Base-by-base conservation (phyloP, 2,329 filamentous ascomycete species). In the Pseudogymnoascus pannorum region DNA sequence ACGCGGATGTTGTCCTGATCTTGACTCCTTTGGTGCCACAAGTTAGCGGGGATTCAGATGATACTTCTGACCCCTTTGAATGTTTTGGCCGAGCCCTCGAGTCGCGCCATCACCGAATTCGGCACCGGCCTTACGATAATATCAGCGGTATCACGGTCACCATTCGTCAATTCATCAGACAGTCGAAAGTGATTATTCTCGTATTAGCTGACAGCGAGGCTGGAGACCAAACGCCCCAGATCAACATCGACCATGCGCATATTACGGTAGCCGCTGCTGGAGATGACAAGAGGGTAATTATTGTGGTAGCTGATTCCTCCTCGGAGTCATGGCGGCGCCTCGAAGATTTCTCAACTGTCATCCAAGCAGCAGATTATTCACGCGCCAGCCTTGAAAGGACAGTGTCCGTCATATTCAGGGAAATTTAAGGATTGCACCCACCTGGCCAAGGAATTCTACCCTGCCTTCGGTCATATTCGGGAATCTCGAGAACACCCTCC, bases 41-140 rank as follows among this genome's bases (percentile, higher is more conserved):
- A 54, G 69, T 75, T 64, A 76, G 73, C 66, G 74, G 72, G 63
- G 74, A 74, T 65, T 67, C 75, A 48, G 68, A 73, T 48, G 75
- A 77, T 63, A 73, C 72, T 48, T 78, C 74, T 67, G 89, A 92
- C 70, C 89, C 88, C 0, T 92, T 92, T 69, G 88, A 92, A 72
- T 79, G 82, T 12, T 76, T 92, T 16, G 89, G 88, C 18, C 79
- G 81, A 64, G 81, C 84, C 48, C 72, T 92, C 57, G 82, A 84
- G 57, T 76, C 74, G 57, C 78, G 81, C 66, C 85, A 88, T 68
- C 75, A 79, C 2, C 79, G 78, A 71, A 78, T 92, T 64, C 83
- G 86, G 18, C 89, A 92, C 70, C 83, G 91, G 44, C 87, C 89
- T 5, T 92, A 90, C 73, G 78, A 62, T 2, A 48, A 61, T 31